Evolutionary conservation across 192 early-diverging fungal genomes (phyloP), one percentile per base, ranked within the genome.

Genomic region (Gonapodya prolifera): DNA sequence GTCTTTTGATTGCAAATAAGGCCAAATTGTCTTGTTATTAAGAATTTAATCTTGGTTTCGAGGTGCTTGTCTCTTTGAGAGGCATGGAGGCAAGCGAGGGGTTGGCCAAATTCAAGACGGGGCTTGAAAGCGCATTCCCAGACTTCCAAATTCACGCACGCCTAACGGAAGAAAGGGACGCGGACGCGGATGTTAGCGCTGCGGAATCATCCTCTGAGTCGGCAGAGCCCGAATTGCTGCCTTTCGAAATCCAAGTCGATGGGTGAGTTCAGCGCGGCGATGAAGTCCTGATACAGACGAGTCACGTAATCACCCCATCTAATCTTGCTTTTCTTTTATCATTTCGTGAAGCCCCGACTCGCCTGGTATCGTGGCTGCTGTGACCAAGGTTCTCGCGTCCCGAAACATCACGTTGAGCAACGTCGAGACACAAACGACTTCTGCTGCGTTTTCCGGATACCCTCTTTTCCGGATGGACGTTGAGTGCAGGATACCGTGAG

Each of bases 91-190:
- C 45, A 8, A 23, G 23, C 45, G 8, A 61, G 23, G 45, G 45
- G 18, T 32, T 73, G 8, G 71, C 18, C 2, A 73, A 30, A 8
- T 73, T 73, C 71, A 73, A 73, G 71, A 32, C 18, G 16, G 71
- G 28, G 8, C 28, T 73, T 8, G 71, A 2, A 32, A 29, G 29
- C 16, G 31, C 16, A 29, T 73, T 73, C 31, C 71, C 71, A 32
- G 71, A 32, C 8, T 73, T 73, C 31, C 31, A 30, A 29, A 73
- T 73, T 29, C 71, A 73, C 71, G 18, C 71, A 32, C 2, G 28
- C 8, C 71, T 73, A 29, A 73, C 71, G 31, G 71, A 73, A 23
- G n/a, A n/a, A n/a, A n/a, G n/a, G n/a, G n/a, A n/a, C n/a, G n/a
- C n/a, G n/a, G 45, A 23, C 23, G 45, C 8, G 45, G 45, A 61